Evolutionary conservation across 768 basidiomycete genomes (phyloP), one percentile per base, ranked within the genome.

Genomic region (Cubamyces sp.): DNA sequence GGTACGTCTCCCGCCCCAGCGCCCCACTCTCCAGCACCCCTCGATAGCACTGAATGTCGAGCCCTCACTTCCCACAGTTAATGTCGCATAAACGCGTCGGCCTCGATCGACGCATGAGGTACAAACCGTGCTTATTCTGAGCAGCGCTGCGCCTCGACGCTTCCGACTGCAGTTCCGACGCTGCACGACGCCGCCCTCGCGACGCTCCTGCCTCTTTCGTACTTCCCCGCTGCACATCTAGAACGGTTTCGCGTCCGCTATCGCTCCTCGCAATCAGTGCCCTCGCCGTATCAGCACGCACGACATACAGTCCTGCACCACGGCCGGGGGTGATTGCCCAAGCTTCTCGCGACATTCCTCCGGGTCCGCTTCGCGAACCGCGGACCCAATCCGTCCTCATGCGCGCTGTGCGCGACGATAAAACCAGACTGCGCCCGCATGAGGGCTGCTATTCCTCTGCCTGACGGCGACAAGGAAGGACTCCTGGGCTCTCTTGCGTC

Each of bases 291-390:
- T 42, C 56, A 26, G 45, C 16, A 25, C 26, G n/a, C 56, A 19
- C 26, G 14, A 30, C 50, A 63, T 63, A 63, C 34, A 62, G 49
- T 57, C 42, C 21, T 42, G 41, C 54, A n/a, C 37, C 40, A 30
- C 55, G 42, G 37, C 50, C 49, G 34, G 34, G 41, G 51, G 37
- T 34, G 37, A 53, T 50, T 54, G 53, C 48, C 59, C 58, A 64
- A 56, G 54, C 58, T 64, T 64, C 63, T 60, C 59, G 63, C 63
- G 63, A 64, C 63, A 64, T 64, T 64, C 63, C 63, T 64, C 63
- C 63, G 63, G 9, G n/a, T 18, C 30, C 23, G 19, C 58, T 64
- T 64, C 63, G 58, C 54, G 63, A 59, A 60, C 3, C 47, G 9
- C 62, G 62, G 62, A 28, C 28, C 37, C 62, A 55, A 55, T 64